Percentiles rank a stretch among this genome's conserved stretches.
Conservation (phyloP, 2,329 filamentous ascomycete species). For the Claviceps africana region DNA sequence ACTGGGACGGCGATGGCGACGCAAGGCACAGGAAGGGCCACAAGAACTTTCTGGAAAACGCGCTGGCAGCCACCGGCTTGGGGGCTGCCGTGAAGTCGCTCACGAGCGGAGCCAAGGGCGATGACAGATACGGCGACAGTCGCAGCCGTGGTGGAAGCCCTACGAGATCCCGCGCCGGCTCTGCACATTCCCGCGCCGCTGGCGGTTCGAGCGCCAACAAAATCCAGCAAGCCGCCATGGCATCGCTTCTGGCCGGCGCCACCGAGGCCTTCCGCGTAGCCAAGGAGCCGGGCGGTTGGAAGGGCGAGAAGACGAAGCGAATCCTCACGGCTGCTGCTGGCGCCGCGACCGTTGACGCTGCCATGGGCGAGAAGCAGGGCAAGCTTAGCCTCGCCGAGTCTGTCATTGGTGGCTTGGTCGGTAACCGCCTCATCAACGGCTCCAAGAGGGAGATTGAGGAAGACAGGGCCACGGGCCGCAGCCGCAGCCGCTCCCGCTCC, state of each 20-base stretch:
- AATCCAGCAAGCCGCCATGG: conserved; percentile 77
- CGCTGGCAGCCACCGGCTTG: conserved; percentile 46
- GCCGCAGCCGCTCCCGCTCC: conserved; percentile 56
- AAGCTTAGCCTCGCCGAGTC: conserved; percentile 77
- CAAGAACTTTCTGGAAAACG: conserved; percentile 51
- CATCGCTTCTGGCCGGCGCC: conserved; percentile 77
- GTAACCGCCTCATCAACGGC: conserved; percentile 76
- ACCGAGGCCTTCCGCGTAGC: conserved; percentile 84
- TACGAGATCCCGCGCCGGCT: conserved; percentile 33
- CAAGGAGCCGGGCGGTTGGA: conserved; percentile 80
- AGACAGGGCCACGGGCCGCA: conserved; percentile 45
- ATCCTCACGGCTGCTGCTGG: conserved; percentile 76
- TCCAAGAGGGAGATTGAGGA: conserved; percentile 52
- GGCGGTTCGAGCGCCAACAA: conserved; percentile 35
- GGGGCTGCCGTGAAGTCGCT: conserved; percentile 47
- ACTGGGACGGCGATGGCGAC: conserved; percentile 24
- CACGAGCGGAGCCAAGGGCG: conserved; percentile 31
- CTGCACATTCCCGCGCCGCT: conserved; percentile 32
- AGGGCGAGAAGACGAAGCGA: conserved; percentile 80
- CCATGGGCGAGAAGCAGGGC: conserved; percentile 58
- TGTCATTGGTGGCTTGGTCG: conserved; percentile 75
- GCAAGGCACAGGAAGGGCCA: conserved; percentile 44
- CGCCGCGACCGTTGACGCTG: conserved; percentile 74
- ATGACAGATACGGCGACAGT: conserved; percentile 25
- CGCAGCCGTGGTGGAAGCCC: conserved; percentile 35